These are phyloP conservation scores for Cynanchum wilfordii DNA, from an alignment of 257 asterid species.

Conservation along the genomic window DNA sequence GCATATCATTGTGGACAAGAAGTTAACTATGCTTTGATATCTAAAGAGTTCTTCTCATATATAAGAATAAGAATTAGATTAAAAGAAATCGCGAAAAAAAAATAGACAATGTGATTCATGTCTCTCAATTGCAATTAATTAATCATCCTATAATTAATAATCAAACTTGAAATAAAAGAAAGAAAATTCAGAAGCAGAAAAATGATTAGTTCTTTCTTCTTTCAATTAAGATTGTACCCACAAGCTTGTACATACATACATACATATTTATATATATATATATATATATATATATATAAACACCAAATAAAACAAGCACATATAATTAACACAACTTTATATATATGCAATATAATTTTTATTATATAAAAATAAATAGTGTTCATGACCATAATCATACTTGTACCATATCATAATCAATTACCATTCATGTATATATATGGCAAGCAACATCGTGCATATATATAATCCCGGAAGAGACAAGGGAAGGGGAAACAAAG, in stretches of 20 bases:
- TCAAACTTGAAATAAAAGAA: background rate
- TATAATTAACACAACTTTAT: background rate
- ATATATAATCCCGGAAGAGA: constrained; percentile 49
- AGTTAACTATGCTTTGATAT: background rate
- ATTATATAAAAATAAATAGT: background rate
- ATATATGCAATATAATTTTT: background rate
- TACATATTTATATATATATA: background rate
- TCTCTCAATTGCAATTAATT: background rate
- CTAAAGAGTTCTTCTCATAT: too few relatives aligned
- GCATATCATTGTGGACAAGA: background rate
- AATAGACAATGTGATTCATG: constrained; percentile 12
- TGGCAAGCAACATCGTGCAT: constrained; percentile 46
- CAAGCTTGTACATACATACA: background rate
- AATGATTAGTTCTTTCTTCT: background rate
- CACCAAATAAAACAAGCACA: background rate
- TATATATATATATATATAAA: background rate
- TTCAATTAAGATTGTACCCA: background rate
- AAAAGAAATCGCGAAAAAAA: too few relatives aligned
- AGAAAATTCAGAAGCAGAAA: constrained; percentile 1
- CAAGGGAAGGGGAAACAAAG: constrained; percentile 36
- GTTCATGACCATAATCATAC: background rate
- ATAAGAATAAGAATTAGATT: too few relatives aligned
- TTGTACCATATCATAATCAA: constrained; percentile 15
- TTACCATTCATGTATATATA: constrained; percentile 6
- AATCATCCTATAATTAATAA: too few relatives aligned